phyloP scores from a whole-genome alignment of 1,139 yeast genomes.

The Pneumocystis carinii region DNA sequence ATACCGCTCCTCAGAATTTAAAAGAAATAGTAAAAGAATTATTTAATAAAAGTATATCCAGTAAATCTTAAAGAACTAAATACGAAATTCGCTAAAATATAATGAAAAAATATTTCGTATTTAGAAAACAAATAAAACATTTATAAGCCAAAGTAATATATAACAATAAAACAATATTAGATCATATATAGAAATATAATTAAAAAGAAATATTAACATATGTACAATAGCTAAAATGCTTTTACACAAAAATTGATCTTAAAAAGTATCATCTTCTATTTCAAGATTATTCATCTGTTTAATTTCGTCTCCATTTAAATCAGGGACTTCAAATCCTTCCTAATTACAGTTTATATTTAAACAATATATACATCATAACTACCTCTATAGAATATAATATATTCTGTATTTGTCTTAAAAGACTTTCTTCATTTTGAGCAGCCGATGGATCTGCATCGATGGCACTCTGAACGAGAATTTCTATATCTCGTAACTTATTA shows the following conservation, averaged over 20 bases:
- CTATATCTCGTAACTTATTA: conserved; percentile 76
- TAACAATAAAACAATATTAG: neutral
- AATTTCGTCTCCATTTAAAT: conserved; percentile 15
- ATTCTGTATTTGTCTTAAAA: conserved; percentile 51
- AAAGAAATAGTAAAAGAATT: neutral
- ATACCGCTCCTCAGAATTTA: neutral
- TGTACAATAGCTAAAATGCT: neutral
- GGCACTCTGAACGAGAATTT: conserved; percentile 56
- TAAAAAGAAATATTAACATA: neutral
- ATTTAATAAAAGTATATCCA: neutral
- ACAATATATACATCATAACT: conserved; percentile 32
- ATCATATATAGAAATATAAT: neutral
- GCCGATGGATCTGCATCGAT: conserved; percentile 33
- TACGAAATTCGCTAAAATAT: neutral
- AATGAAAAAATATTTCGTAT: neutral
- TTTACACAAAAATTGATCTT: conserved; percentile 1
- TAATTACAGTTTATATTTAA: neutral
- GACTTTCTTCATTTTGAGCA: conserved; percentile 25
- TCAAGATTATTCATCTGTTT: neutral
- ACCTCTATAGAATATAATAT: conserved; percentile 72
- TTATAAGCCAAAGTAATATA: neutral
- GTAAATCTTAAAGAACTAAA: neutral
- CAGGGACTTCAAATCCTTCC: conserved; percentile 26
- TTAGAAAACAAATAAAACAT: neutral
- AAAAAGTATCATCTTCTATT: conserved; percentile 21